Evolutionary conservation across 805 yeast genomes (phyloP).

Genomic region (Yarrowia sp.): DNA sequence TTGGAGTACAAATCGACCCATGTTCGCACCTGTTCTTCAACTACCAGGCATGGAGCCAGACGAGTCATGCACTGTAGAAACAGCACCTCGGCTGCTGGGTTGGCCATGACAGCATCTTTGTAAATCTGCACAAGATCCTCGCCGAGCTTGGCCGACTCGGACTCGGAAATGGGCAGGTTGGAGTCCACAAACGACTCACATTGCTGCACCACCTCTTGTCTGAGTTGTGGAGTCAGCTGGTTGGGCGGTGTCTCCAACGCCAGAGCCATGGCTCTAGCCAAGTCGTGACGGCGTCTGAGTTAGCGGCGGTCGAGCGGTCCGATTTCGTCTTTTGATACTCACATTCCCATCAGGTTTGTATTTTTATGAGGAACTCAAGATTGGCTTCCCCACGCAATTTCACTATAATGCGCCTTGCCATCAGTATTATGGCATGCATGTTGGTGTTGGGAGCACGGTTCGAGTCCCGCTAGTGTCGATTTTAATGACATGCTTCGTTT

Average conservation of each 20-base stretch:
- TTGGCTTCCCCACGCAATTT: slow-evolving; percentile 36
- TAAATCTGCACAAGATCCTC: slow-evolving; percentile 49
- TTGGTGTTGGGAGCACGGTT: neutral
- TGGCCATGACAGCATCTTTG: slow-evolving; percentile 40
- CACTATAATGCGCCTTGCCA: neutral
- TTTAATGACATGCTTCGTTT: neutral
- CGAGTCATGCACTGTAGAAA: slow-evolving; percentile 48
- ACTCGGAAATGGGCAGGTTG: slow-evolving; percentile 27
- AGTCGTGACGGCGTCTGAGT: slow-evolving; percentile 30
- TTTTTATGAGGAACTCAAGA: slow-evolving; percentile 1
- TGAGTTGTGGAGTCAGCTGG: slow-evolving; percentile 18
- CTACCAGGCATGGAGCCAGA: slow-evolving; percentile 48
- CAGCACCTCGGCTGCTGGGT: slow-evolving; percentile 43
- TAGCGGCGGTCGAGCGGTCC: neutral
- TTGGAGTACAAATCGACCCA: slow-evolving; percentile 61
- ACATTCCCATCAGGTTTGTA: slow-evolving; percentile 16
- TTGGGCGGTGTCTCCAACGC: slow-evolving; percentile 33
- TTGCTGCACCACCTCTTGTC: slow-evolving; percentile 19
- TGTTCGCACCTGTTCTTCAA: slow-evolving; percentile 48
- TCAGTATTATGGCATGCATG: slow-evolving; percentile 3
- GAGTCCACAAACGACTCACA: slow-evolving; percentile 22
- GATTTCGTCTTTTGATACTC: neutral
- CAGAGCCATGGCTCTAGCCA: slow-evolving; percentile 35
- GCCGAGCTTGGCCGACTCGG: slow-evolving; percentile 48
- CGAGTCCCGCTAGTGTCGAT: neutral